Evolutionary conservation across 129 eudicot species (phyloP).

Genomic region (Pittosporum tobira): DNA sequence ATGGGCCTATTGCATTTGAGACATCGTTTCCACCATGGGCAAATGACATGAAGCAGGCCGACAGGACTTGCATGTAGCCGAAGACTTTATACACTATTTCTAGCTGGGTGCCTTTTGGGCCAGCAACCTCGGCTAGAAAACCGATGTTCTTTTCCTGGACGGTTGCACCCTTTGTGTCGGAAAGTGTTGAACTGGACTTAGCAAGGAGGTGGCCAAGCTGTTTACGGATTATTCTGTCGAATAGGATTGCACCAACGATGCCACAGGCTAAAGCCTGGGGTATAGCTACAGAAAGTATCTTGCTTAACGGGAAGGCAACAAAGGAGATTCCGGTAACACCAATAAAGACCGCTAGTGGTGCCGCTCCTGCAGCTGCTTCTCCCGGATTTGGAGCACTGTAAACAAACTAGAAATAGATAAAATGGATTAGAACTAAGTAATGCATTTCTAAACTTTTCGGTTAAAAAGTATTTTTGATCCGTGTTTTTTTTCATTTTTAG

Average conservation of each 20-base stretch:
- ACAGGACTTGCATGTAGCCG: conserved; percentile 85
- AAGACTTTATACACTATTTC: conserved; percentile 90
- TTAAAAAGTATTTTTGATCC: too few relatives aligned
- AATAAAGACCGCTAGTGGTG: conserved; percentile 83
- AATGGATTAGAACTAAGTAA: conserved; percentile 16
- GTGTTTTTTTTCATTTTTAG: too few relatives aligned
- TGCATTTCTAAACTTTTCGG: background rate
- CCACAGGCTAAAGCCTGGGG: conserved; percentile 76
- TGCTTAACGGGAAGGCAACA: conserved; percentile 78
- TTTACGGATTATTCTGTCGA: conserved; percentile 62
- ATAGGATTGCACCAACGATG: conserved; percentile 49
- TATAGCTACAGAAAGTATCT: conserved; percentile 45
- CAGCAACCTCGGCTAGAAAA: conserved; percentile 75
- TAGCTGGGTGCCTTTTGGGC: conserved; percentile 89
- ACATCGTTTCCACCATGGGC: conserved; percentile 99
- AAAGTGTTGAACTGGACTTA: conserved; percentile 34
- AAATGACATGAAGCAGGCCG: conserved; percentile 99
- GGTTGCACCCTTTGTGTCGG: conserved; percentile 31
- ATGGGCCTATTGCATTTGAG: conserved; percentile 92
- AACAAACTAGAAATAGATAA: conserved; percentile 59
- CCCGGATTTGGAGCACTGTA: conserved; percentile 99
- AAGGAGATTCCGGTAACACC: conserved; percentile 83
- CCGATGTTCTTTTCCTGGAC: conserved; percentile 37
- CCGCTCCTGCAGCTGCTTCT: conserved; percentile 94
- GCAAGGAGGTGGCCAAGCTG: conserved; percentile 89